phyloP scores from a whole-genome alignment of 495 filamentous ascomycete species.

The Penicillium subrubescens region DNA sequence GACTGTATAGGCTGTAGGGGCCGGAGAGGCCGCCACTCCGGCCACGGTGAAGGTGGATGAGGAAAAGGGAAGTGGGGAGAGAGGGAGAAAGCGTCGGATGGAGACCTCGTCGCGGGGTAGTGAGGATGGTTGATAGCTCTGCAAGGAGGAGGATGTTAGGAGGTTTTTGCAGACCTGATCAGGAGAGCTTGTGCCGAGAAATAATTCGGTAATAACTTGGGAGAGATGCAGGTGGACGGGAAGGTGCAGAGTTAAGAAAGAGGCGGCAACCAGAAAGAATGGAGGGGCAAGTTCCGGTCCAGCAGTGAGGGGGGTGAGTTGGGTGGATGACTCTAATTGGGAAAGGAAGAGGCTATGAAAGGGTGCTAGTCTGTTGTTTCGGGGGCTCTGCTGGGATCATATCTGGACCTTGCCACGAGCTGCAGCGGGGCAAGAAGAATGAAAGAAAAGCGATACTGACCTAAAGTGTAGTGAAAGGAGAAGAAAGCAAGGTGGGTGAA shows the following conservation, averaged over 20 bases:
- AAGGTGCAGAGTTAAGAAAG: neutral
- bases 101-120: neutral
- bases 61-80: constrained; percentile 17
- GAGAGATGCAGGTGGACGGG: neutral
- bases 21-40: constrained; percentile 38
- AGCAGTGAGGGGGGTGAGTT: constrained; percentile 11
- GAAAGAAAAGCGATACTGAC: neutral
- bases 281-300: constrained; percentile 4
- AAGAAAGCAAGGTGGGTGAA: neutral
- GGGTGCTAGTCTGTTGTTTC: neutral
- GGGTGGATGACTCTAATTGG: constrained; percentile 14
- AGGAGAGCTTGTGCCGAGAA: constrained; percentile 4
- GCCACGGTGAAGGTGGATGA: constrained; percentile 30
- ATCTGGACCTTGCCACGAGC: neutral
- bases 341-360: neutral
- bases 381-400: neutral
- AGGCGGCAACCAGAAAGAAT: neutral
- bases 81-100: constrained; percentile 1
- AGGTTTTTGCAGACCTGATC: neutral
- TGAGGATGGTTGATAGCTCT: neutral
- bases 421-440: constrained; percentile 7
- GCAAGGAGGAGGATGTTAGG: neutral
- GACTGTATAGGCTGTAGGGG: constrained; percentile 24
- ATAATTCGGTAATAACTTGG: neutral
- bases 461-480: neutral